Evolutionary conservation across 139 green algal genomes (phyloP).

Genomic region (Micromonas pusilla): DNA sequence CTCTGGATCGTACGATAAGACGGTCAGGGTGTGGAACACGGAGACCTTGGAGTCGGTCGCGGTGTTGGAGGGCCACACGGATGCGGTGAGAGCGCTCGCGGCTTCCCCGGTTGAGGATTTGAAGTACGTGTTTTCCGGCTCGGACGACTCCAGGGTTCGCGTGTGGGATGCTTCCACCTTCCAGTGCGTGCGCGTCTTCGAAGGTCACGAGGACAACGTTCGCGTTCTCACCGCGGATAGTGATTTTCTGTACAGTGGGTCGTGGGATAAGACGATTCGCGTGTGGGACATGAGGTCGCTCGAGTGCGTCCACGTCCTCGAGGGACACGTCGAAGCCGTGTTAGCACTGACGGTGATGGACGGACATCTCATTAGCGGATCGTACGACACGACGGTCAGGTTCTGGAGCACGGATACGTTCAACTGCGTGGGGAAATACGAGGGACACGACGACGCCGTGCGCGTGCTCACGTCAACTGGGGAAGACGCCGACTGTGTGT

Average conservation of each 20-base stretch:
- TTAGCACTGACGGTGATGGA: constrained; percentile 71
- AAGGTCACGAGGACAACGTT: constrained; percentile 90
- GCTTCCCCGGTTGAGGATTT: background rate
- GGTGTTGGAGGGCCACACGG: constrained; percentile 48
- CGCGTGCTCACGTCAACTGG: constrained; percentile 68
- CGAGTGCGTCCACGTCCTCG: constrained; percentile 47
- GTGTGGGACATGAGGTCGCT: constrained; percentile 61
- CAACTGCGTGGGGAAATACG: constrained; percentile 71
- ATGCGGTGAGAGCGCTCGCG: constrained; percentile 81
- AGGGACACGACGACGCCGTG: constrained; percentile 86
- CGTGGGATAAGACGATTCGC: constrained; percentile 87
- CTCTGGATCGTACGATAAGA: constrained; percentile 86
- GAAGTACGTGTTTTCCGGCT: constrained; percentile 71
- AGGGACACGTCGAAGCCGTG: constrained; percentile 86
- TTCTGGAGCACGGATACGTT: constrained; percentile 85
- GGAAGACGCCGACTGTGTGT: constrained; percentile 51
- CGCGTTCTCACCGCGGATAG: constrained; percentile 72
- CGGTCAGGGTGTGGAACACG: constrained; percentile 26
- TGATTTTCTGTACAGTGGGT: constrained; percentile 72
- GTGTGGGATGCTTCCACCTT: constrained; percentile 73
- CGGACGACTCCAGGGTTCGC: constrained; percentile 82
- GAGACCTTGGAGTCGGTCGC: constrained; percentile 11
- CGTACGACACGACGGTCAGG: constrained; percentile 34
- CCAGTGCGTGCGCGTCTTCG: constrained; percentile 70
- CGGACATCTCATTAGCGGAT: constrained; percentile 25